A percentile compares a stretch with the other conserved stretches of the same genome.
These are phyloP conservation scores for Xylaria sp. DNA, from an alignment of 2,329 filamentous ascomycete genomes.

Conservation along the genomic window DNA sequence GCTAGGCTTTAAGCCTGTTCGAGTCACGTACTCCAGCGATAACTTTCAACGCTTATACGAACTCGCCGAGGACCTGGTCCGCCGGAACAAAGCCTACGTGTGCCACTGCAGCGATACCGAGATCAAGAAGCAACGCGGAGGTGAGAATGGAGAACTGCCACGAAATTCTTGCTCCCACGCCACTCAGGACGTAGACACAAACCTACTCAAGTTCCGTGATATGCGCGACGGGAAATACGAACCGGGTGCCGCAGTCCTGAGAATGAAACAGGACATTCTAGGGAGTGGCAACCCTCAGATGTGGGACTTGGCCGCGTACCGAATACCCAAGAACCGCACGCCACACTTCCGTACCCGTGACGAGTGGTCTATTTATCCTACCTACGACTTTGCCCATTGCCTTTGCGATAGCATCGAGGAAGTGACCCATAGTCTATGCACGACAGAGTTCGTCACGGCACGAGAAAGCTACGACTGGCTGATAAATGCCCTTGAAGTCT, in stretches of 20 bases:
- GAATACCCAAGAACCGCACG: conserved; percentile 68
- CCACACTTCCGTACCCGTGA: conserved; percentile 81
- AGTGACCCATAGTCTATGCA: conserved; percentile 92
- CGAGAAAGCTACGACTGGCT: conserved; percentile 91
- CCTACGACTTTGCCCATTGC: conserved; percentile 89
- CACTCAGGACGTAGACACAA: conserved; percentile 74
- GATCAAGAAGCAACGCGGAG: conserved; percentile 87
- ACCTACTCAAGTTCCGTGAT: conserved; percentile 64
- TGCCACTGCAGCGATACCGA: conserved; percentile 82
- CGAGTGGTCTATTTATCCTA: conserved; percentile 74
- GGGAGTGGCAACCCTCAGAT: conserved; percentile 68
- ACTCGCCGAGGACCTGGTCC: conserved; percentile 84
- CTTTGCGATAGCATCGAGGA: conserved; percentile 84
- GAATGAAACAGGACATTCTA: conserved; percentile 67
- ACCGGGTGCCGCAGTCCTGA: neutral
- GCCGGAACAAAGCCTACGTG: conserved; percentile 77
- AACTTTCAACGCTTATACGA: conserved; percentile 90
- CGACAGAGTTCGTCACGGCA: conserved; percentile 87
- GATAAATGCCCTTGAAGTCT: conserved; percentile 46
- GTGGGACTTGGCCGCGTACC: conserved; percentile 94
- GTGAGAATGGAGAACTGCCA: conserved; percentile 63
- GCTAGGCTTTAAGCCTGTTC: conserved; percentile 78
- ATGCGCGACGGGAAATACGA: conserved; percentile 5
- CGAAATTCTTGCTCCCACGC: conserved; percentile 49
- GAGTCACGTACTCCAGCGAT: conserved; percentile 87